Evolutionary conservation across 345 rosid genomes (phyloP).

Genomic region (Ceriops zippeliana): DNA sequence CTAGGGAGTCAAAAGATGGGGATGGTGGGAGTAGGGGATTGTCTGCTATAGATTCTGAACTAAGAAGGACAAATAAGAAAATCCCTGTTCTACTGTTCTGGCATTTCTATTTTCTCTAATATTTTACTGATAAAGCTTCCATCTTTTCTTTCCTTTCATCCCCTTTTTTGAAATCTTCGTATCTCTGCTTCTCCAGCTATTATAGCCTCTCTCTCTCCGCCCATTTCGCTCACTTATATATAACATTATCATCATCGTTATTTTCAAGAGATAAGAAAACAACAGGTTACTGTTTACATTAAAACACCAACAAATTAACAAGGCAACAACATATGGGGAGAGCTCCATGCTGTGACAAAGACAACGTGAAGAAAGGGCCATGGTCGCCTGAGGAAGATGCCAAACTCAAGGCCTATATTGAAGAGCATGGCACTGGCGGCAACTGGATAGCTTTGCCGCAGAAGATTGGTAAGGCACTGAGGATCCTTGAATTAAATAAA

Average conservation of each 20-base stretch:
- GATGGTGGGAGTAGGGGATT: background rate
- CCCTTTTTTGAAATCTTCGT: conserved; percentile 48
- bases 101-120: conserved; percentile 36
- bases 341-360: conserved; percentile 34
- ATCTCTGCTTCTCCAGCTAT: conserved; percentile 65
- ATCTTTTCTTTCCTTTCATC: conserved; percentile 17
- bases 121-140: conserved; percentile 32
- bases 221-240: conserved; percentile 17
- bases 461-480: conserved; percentile 47
- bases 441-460: conserved; percentile 61
- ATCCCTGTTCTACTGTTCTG: conserved; percentile 45
- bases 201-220: conserved; percentile 26
- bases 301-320: background rate
- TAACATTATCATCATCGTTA: conserved; percentile 31
- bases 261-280: conserved; percentile 14
- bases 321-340: conserved; percentile 20
- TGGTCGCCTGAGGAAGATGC: conserved; percentile 36
- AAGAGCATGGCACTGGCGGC: conserved; percentile 53
- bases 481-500: background rate
- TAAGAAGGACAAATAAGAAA: conserved; percentile 37
- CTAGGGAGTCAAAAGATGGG: background rate
- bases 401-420: conserved; percentile 65
- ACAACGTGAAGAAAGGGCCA: conserved; percentile 30
- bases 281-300: background rate
- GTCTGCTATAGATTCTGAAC: conserved; percentile 20